phyloP scores from a whole-genome alignment of 345 rosid species.

The Heritiera littoralis region DNA sequence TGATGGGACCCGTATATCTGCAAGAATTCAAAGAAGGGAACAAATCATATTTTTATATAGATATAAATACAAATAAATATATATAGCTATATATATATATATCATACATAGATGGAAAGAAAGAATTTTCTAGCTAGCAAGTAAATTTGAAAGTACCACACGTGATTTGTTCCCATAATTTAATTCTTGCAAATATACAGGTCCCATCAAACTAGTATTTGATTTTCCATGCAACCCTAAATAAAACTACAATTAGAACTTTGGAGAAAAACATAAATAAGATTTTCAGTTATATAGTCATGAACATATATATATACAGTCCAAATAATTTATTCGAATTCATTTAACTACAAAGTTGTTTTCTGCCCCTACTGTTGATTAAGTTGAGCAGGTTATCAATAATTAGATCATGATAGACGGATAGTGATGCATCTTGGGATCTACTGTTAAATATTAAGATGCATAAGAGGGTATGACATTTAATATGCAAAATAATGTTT shows the following conservation, averaged over 20 bases:
- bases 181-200: no score
- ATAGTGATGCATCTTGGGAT: background rate
- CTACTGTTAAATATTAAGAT: background rate
- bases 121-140: no score
- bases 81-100: no score
- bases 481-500: background rate
- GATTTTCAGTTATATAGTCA: background rate
- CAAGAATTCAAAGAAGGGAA: background rate
- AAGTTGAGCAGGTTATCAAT: background rate
- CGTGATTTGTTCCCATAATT: no score
- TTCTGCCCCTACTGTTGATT: background rate
- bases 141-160: no score
- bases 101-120: no score
- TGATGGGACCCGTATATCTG: background rate
- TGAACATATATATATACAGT: background rate
- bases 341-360: background rate
- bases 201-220: no score
- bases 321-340: background rate
- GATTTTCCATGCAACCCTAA: no score
- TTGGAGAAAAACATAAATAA: background rate
- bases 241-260: no score
- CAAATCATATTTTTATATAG: background rate
- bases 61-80: no score
- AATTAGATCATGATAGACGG: background rate
- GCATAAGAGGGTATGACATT: no score